Conservation (phyloP, 192 early-diverging fungal species). For the Spizellomyces sp. region DNA sequence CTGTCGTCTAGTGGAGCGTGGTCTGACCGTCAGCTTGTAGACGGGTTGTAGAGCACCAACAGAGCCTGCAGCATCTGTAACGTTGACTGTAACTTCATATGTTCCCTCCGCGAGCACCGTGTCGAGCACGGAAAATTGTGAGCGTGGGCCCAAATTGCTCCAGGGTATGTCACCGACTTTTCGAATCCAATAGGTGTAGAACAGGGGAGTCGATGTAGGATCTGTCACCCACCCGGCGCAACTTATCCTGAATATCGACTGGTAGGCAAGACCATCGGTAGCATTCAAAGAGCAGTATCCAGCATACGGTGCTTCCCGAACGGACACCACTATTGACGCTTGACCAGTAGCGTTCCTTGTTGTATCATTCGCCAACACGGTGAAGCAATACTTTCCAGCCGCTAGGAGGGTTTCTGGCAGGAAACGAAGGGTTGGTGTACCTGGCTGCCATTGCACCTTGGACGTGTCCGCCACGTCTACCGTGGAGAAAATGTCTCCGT, state of each 20-base stretch:
- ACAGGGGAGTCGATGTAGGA: constrained; percentile 15
- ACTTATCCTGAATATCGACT: constrained; percentile 12
- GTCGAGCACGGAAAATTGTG: constrained; percentile 7
- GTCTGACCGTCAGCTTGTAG: background rate
- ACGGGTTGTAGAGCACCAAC: constrained; percentile 1
- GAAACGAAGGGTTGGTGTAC: too few relatives aligned
- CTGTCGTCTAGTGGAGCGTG: background rate
- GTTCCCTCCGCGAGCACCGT: constrained; percentile 13
- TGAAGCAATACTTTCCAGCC: too few relatives aligned
- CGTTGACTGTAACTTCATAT: constrained; percentile 21
- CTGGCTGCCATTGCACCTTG: too few relatives aligned
- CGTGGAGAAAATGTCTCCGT: too few relatives aligned
- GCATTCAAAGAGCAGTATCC: too few relatives aligned
- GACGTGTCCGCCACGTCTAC: too few relatives aligned
- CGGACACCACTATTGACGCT: too few relatives aligned
- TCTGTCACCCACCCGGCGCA: constrained; percentile 26
- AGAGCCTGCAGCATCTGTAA: constrained; percentile 22
- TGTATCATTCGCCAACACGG: too few relatives aligned
- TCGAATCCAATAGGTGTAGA: constrained; percentile 22
- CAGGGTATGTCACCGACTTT: background rate
- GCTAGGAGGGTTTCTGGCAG: too few relatives aligned
- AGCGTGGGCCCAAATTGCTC: constrained; percentile 18
- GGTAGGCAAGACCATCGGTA: too few relatives aligned
- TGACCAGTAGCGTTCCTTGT: too few relatives aligned
- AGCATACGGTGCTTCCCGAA: too few relatives aligned